Conservation (phyloP, 31 red algal genomes). For the Odonthalia washingtoniensis region DNA sequence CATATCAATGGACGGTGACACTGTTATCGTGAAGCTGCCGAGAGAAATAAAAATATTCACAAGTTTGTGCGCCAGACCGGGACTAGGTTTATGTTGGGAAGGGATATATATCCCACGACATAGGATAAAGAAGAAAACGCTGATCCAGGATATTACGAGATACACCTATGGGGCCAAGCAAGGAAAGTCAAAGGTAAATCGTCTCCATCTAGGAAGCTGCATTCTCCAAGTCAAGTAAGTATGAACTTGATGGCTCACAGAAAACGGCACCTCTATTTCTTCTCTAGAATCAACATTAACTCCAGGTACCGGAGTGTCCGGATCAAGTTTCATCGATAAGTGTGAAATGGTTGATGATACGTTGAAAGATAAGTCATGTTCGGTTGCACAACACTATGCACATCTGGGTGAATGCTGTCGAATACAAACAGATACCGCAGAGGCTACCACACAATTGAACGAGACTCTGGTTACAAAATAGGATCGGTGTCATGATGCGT, state of each 20-base stretch:
- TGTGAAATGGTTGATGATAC: not conserved
- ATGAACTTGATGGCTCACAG: no score
- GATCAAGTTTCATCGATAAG: constrained; percentile 7
- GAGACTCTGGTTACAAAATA: no score
- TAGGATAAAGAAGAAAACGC: not conserved
- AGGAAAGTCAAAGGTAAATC: not conserved
- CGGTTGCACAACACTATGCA: constrained; percentile 20
- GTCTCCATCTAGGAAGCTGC: no score
- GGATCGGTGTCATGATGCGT: no score
- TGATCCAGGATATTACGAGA: not conserved
- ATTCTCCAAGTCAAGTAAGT: no score
- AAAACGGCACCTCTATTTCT: constrained; percentile 28
- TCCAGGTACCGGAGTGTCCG: not conserved
- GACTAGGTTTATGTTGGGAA: not conserved
- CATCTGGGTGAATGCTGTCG: not conserved
- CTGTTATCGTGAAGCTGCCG: constrained; percentile 3
- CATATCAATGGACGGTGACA: not conserved
- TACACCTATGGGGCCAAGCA: not conserved
- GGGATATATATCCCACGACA: not conserved
- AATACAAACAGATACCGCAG: no score
- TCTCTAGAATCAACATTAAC: not conserved
- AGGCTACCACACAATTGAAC: no score
- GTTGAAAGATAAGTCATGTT: not conserved
- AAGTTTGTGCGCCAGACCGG: not conserved
- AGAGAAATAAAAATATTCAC: not conserved